Conservation (phyloP, 73 alveolate species). For the Durusdinium trenchii region DNA sequence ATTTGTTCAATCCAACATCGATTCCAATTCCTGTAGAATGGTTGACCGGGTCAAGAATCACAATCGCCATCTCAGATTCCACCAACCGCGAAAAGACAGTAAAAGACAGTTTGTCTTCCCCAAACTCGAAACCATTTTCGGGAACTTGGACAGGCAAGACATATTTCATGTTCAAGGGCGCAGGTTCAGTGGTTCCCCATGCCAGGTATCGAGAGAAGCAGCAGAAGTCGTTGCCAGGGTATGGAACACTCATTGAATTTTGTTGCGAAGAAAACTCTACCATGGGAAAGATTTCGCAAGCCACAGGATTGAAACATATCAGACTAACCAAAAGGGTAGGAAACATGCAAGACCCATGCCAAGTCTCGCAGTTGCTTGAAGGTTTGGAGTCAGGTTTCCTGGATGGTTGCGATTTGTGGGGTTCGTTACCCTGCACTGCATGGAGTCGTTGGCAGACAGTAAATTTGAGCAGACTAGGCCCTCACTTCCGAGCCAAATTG, state of each 20-base stretch:
- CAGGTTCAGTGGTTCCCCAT: too few relatives aligned
- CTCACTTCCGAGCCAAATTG: neutral
- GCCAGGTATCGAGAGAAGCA: too few relatives aligned
- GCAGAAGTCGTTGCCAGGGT: neutral
- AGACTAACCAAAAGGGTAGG: neutral
- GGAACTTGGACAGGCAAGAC: too few relatives aligned
- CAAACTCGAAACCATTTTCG: too few relatives aligned
- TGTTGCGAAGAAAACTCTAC: slow-evolving; percentile 2
- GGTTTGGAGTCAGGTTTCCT: neutral
- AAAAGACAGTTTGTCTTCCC: too few relatives aligned
- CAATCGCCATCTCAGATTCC: too few relatives aligned
- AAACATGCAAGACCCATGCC: neutral
- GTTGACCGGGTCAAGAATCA: too few relatives aligned
- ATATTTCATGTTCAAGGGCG: too few relatives aligned
- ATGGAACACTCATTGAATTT: neutral
- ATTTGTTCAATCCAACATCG: too few relatives aligned
- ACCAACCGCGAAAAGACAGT: neutral
- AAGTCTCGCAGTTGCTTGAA: neutral
- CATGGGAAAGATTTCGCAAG: neutral
- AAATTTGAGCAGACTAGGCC: neutral
- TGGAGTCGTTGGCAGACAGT: slow-evolving; percentile 15
- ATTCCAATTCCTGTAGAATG: neutral
- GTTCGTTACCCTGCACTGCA: slow-evolving; percentile 13
- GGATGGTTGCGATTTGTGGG: slow-evolving; percentile 45
- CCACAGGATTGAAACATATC: neutral